Base-by-base conservation (phyloP, 257 asterid species). In the Agastache rugosa region DNA sequence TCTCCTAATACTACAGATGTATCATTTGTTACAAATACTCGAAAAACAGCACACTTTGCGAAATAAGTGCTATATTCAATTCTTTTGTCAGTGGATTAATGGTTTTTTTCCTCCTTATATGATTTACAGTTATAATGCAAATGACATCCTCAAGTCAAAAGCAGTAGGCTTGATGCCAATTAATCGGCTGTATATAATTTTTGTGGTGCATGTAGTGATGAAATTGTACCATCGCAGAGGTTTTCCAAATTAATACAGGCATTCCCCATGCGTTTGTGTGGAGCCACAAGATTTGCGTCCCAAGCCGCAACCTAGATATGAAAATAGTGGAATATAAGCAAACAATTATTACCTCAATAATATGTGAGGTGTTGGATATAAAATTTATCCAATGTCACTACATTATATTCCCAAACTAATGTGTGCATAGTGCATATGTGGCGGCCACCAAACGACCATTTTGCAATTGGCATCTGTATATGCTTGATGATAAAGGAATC, bases 191-290 rank as follows among this genome's bases (percentile, higher is more conserved):
- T 17, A 60, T 68, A 63, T 63, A 51, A 61, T 39, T 16, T 14
- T 19, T 19, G 39, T 61, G 66, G 51, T 5, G 75, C 42, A 78
- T 69, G 77, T 69, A 41, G 67, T 66, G 22, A 44, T 78, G 35
- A 74, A 60, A 29, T 51, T 80, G 71, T 87, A 95, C 99, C 99
- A 83, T 90, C 98, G 35, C 96, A 90, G 41, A 90, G 80, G 73
- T 81, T 80, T 73, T 87, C 90, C 85, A 95, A 82, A 82, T 87
- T 79, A 61, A 95, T 65, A 72, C 81, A 83, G 54, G 96, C 80
- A 88, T 95, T 95, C 69, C 99, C 99, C 98, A 92, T 95, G 79
- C 98, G 98, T 85, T 92, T 95, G 87, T 89, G 99, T 54, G 99
- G 98, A 77, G 98, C 74, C 67, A 95, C 93, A 39, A 95, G 90